Evolutionary conservation across 192 early-diverging fungal species (phyloP), one percentile per base, ranked within the genome.

Genomic region (Mortierella claussenii): DNA sequence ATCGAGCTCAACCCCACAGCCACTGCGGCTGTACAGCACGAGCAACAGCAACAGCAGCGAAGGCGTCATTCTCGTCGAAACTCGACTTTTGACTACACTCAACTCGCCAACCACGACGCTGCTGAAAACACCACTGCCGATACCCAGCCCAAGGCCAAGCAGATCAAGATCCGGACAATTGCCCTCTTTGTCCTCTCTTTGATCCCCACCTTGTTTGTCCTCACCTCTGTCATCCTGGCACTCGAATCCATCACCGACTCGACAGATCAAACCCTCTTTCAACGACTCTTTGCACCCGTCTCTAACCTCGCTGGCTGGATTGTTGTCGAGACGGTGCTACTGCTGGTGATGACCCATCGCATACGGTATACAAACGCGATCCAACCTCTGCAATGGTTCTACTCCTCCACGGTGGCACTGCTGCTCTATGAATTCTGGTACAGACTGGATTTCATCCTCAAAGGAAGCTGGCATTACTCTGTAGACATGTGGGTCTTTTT

Each of bases 361-460:
- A 33, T 76, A 58, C 51, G 45, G 1, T 61, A 44, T 30, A 44
- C 33, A 53, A 31, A 50, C 24, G 73, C 73, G 2, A 67, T 76
- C 30, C 73, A 76, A 33, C 52, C 73, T n/a, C 21, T 67, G 23
- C 73, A 76, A 33, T 76, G 73, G 73, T 76, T 76, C 37, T 76
- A 76, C 28, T 42, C 64, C 30, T 18, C 64, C 17, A 56, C 63
- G 3, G 10, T 61, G 3, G 52, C 26, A 17, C 48, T 57, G 1
- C 40, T 67, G 24, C 24, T 67, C 20, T 58, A 50, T 7, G 58
- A 60, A 28, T 56, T 76, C 44, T 76, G 73, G 73, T 34, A 43
- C 47, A 37, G 58, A 18, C 13, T 76, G 0, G 73, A 67, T 26
- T 7, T 47, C 18, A 61, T 76, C 23, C 44, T 76, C 0, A 20